Base-by-base conservation (phyloP, 73 alveolate species). In the Paramecium bursaria region DNA sequence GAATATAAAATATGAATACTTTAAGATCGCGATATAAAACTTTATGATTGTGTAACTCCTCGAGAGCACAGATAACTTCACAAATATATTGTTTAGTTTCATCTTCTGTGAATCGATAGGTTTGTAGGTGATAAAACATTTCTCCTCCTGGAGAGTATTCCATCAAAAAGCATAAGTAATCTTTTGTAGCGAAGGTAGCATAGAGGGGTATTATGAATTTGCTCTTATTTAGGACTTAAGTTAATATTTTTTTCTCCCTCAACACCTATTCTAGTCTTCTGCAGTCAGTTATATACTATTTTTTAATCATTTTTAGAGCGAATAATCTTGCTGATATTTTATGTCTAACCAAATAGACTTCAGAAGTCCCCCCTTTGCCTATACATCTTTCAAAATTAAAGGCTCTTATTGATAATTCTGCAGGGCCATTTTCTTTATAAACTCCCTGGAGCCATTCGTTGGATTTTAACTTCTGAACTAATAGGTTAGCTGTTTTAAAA, bases 61-160 rank as follows among this genome's bases (percentile, higher is more conserved):
- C 95, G n/a, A 90, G 31, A 3, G 90, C 87, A n/a, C 73, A 50
- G 35, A 90, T 49, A 2, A 87, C 88, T 75, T 87, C 87, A 10
- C 85, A 88, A 46, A 90, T 35, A n/a, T 86, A 86, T 17, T 30
- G 30, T 44, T 86, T 86, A 1, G 95, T 82, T 74, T 86, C 89
- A 11, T 90, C 73, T 42, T 86, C 92, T 11, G 85, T 31, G 46
- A 90, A 74, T 48, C 86, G 47, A 17, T 73, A 39, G 39, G 51
- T 79, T 79, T 79, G 46, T 2, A 79, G 73, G 50, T 79, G 91
- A 61, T 57, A 91, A 50, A 60, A 82, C 74, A 91, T 85, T 61
- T 91, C 96, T 44, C 96, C 96, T 26, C 96, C 93, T 26, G 97
- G 94, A 85, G 95, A 92, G 50, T 88, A 94, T 67, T 94, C 98